Evolutionary conservation across 2,329 filamentous ascomycete genomes (phyloP), one percentile per base, ranked within the genome.

Genomic region (Moelleriella libera): DNA sequence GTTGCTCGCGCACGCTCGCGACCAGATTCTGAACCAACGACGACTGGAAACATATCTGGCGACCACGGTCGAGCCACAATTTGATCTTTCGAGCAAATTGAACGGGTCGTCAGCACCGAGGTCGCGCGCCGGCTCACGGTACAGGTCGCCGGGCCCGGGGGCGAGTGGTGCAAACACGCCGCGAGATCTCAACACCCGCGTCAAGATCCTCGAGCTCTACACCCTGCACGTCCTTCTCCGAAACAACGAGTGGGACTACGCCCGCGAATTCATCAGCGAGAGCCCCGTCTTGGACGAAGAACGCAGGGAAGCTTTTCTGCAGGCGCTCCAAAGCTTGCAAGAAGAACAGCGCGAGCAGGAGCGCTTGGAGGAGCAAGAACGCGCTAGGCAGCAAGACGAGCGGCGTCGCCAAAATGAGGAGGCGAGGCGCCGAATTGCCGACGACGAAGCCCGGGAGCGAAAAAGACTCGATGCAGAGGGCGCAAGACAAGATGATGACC

Each of bases 191-290:
- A 83, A 85, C 55, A 82, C 87, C 5, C 78, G 88, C 43, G 82
- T 96, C 53, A 94, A 94, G 68, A 85, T 98, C 41, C 78, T 98
- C 45, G 92, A 98, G 66, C 74, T 98, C 7, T 98, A 96, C 63
- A 94, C 88, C 1, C 75, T 98, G 5, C 92, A 98, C 60, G 87
- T 97, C 6, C 78, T 98, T n/a, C 81, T 90, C 5, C 78, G 88
- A 47, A 97, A 96, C 56, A 82, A 87, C 48, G 88, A 97, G 66
- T 98, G 92, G 92, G 87, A 95, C 49, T 96, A 96, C 57, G 88
- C 92, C 4, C 78, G 80, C 50, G 86, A 94, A 56, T 97, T 97
- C 63, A 94, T 97, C 58, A 80, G 75, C 57, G 79, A 88, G 58
- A 92, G 82, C 62, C 82, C 90, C 44, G 80, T 95, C 30, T 74